phyloP scores from a whole-genome alignment of 164 flowering plant species.

The Cinnamomum chago region DNA sequence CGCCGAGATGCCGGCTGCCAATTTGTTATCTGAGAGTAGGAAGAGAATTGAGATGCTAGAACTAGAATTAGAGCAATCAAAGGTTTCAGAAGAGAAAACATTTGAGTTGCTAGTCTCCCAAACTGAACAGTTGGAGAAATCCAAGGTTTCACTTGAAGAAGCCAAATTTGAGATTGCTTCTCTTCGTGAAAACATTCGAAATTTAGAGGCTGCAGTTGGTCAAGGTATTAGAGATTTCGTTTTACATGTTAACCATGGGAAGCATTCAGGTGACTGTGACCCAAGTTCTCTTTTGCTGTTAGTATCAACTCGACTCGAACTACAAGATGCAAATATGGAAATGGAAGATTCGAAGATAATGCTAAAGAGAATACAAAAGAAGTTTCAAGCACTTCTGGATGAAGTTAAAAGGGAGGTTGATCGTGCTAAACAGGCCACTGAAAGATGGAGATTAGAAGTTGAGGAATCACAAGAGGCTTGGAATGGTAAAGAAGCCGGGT shows the following conservation, averaged over 20 bases:
- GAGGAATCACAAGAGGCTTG: conserved; percentile 69
- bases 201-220: conserved; percentile 11
- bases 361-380: conserved; percentile 33
- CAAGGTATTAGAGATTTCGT: conserved; percentile 2
- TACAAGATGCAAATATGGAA: conserved; percentile 35
- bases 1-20: conserved; percentile 21
- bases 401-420: conserved; percentile 58
- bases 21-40: conserved; percentile 25
- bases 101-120: conserved; percentile 31
- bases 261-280: conserved; percentile 38
- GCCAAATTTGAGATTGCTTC: conserved; percentile 43
- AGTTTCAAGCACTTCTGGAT: conserved; percentile 29
- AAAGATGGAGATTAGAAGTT: conserved; percentile 64
- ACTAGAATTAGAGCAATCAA: conserved; percentile 36
- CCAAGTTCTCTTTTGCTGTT: conserved; percentile 16
- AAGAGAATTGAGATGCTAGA: conserved; percentile 33
- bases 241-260: conserved; percentile 35
- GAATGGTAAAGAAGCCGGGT: conserved; percentile 66
- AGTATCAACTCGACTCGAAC: conserved; percentile 25
- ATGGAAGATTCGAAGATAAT: conserved; percentile 28
- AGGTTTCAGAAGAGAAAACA: conserved; percentile 38
- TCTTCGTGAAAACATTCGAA: conserved; percentile 29
- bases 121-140: conserved; percentile 57
- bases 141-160: conserved; percentile 52
- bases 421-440: conserved; percentile 32